phyloP scores from a whole-genome alignment of 768 basidiomycete genomes.

The Panellus pusillus region DNA sequence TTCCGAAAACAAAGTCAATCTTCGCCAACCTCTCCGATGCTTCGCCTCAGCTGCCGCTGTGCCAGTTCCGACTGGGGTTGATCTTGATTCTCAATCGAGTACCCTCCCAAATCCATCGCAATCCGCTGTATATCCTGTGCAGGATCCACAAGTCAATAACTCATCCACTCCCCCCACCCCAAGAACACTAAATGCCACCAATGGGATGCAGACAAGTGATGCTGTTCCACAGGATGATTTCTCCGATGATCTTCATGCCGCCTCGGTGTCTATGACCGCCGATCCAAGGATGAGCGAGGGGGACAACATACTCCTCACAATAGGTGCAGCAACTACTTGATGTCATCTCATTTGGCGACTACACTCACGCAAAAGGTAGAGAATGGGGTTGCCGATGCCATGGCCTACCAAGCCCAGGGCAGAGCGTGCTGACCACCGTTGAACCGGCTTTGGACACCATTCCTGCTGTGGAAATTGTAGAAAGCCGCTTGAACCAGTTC shows the following conservation, averaged over 20 bases:
- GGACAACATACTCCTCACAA: neutral
- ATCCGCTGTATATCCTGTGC: no score
- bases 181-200: neutral
- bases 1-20: slow-evolving; percentile 8
- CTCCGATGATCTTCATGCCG: neutral
- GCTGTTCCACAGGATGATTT: slow-evolving; percentile 1
- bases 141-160: neutral
- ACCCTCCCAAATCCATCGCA: no score
- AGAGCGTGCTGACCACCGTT: neutral
- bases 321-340: neutral
- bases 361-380: neutral
- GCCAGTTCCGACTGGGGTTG: no score
- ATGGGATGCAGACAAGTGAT: no score
- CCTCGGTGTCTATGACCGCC: neutral
- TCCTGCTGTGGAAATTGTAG: slow-evolving; percentile 3
- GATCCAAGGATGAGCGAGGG: neutral
- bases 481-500: slow-evolving; percentile 6
- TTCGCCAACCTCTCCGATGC: neutral
- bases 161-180: neutral
- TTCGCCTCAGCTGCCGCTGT: no score
- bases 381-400: neutral
- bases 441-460: neutral
- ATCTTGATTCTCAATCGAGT: no score
- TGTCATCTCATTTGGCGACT: neutral
- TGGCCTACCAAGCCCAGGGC: slow-evolving; percentile 1